Conservation (phyloP, 1,284 basidiomycete genomes). For the Melampsora americana region DNA sequence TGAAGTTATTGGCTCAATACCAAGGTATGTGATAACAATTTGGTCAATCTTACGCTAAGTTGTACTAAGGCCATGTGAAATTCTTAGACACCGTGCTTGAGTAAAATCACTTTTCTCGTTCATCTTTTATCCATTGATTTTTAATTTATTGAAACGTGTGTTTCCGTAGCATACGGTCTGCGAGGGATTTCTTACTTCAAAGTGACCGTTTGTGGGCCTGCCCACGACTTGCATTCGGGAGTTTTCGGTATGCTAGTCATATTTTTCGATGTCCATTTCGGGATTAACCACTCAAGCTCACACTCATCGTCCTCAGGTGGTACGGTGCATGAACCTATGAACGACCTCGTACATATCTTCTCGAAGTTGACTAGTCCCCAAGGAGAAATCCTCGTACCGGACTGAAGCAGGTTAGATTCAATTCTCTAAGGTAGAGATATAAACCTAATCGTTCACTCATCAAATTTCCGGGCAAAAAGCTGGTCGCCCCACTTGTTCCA, state of each 20-base stretch:
- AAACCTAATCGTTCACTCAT: too few relatives aligned
- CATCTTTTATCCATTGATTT: too few relatives aligned
- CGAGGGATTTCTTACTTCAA: constrained; percentile 89
- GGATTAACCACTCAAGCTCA: too few relatives aligned
- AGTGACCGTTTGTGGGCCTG: constrained; percentile 76
- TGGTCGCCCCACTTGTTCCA: constrained; percentile 72
- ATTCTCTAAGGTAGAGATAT: too few relatives aligned
- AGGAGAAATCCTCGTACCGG: constrained; percentile 89
- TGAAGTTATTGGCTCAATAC: constrained; percentile 58
- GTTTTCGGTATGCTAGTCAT: constrained; percentile 55
- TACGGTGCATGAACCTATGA: constrained; percentile 61
- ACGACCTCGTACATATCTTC: constrained; percentile 69
- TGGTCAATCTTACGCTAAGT: neutral
- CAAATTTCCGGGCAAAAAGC: constrained; percentile 58
- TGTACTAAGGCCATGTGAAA: too few relatives aligned
- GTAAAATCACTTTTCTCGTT: too few relatives aligned
- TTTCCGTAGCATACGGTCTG: constrained; percentile 46
- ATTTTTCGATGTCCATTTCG: constrained; percentile 45
- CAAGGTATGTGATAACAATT: neutral
- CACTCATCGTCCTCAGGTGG: neutral
- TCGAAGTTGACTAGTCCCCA: constrained; percentile 74
- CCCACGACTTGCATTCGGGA: constrained; percentile 83
- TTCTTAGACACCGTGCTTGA: too few relatives aligned
- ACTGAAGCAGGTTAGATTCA: constrained; percentile 59
- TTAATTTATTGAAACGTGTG: too few relatives aligned